Evolutionary conservation across 2,329 filamentous ascomycete genomes (phyloP), one percentile per base, ranked within the genome.

Genomic region (Ophiocordyceps camponoti-floridani): DNA sequence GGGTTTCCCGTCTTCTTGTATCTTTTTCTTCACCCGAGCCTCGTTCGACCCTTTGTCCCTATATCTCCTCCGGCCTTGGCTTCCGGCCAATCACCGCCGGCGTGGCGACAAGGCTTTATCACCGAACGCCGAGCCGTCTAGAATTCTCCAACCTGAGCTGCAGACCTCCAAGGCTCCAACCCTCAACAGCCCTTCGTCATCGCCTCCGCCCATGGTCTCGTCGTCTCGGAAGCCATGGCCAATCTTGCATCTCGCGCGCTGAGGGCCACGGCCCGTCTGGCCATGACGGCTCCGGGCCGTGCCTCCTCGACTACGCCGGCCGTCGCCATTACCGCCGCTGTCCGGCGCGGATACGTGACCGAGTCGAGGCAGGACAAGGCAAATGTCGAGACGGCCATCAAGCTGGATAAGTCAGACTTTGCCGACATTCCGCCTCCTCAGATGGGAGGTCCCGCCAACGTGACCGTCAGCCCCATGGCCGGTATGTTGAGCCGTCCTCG

Each of bases 381-480:
- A 43, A 85, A 87, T 59, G 83, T 94, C 56, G 86, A 94, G 56
- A 83, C 82, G 11, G 79, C 86, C 48, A 88, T 94, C 63, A 84
- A 83, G 61, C 71, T 87, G 48, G 86, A 94, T 52, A 86, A 89
- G 65, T 83, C 83, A 61, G 79, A 83, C 30, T 91, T 94, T 62
- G 76, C 79, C 49, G 69, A 75, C 51, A 66, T 72, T 16, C 54
- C 62, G 30, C 54, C 56, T 13, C 54, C 59, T 2, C 50, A 52
- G 45, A 52, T 60, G 53, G 56, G 58, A 14, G 48, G 50, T 16
- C 54, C 59, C 18, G 50, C 53, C 9, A 56, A 61, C 59, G 73
- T 76, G 43, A 79, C 81, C 58, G 78, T 91, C 68, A 91, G 82
- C 62, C 83, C 85, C n/a, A 77, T 83, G 58, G 83, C 85, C 50